phyloP scores from a whole-genome alignment of 345 rosid species.

The Physaria fendleri region DNA sequence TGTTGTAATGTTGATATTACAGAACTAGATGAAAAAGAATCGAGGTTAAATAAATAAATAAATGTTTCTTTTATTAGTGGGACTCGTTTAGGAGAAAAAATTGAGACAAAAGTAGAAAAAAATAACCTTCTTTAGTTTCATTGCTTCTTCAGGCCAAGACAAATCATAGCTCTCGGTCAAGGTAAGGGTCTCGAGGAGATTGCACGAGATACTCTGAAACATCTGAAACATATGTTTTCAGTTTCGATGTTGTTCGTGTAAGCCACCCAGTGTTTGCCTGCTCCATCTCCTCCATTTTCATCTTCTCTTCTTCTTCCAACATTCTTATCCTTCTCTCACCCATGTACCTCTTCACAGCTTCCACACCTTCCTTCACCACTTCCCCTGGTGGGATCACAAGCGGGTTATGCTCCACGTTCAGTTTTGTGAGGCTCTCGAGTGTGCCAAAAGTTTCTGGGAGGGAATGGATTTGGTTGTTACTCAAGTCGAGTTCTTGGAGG shows the following conservation, averaged over 20 bases:
- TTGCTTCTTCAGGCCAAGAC: neutral
- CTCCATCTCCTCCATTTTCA: slow-evolving; percentile 43
- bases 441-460: slow-evolving; percentile 80
- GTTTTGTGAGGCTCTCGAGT: slow-evolving; percentile 56
- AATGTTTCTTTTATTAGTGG: neutral
- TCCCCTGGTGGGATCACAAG: slow-evolving; percentile 62
- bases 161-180: slow-evolving; percentile 57
- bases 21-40: slow-evolving; percentile 12
- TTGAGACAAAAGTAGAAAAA: slow-evolving; percentile 4
- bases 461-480: slow-evolving; percentile 81
- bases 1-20: slow-evolving; percentile 48
- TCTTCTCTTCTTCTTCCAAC: slow-evolving; percentile 64
- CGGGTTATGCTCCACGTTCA: slow-evolving; percentile 69
- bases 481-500: slow-evolving; percentile 79
- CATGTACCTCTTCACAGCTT: slow-evolving; percentile 64
- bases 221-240: slow-evolving; percentile 45
- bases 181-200: slow-evolving; percentile 54
- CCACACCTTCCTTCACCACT: slow-evolving; percentile 60
- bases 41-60: neutral
- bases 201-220: slow-evolving; percentile 46
- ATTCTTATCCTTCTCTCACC: slow-evolving; percentile 59
- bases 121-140: neutral
- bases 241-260: slow-evolving; percentile 73
- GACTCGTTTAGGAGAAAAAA: neutral
- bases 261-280: slow-evolving; percentile 63